Evolutionary conservation across 116 monocot genomes (phyloP).

Genomic region (Phalaenopsis hybrid): DNA sequence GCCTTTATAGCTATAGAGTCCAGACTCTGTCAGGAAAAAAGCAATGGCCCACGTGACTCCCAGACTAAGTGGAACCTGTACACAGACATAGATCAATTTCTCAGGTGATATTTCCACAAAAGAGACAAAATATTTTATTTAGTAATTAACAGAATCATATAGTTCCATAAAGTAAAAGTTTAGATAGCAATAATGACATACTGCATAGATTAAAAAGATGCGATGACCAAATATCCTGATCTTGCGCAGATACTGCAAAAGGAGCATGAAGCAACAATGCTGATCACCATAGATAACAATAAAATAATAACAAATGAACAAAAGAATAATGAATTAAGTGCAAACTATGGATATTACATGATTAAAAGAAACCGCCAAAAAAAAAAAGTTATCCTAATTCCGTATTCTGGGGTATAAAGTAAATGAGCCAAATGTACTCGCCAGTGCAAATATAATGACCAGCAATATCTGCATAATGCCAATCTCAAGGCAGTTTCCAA

Average conservation of each 20-base stretch:
- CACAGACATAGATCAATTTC: not conserved
- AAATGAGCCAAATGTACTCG: constrained; percentile 28
- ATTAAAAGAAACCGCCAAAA: not conserved
- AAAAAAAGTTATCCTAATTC: not conserved
- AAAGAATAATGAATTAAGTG: not conserved
- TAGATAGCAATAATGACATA: constrained; percentile 21
- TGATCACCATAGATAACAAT: not conserved
- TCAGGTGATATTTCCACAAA: not conserved
- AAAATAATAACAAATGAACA: not conserved
- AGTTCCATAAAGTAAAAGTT: not conserved
- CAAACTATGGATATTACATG: not conserved
- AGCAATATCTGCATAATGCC: constrained; percentile 80
- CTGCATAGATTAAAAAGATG: constrained; percentile 84
- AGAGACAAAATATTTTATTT: not conserved
- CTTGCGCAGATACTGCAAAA: constrained; percentile 89
- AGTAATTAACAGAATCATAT: not conserved
- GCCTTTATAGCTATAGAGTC: constrained; percentile 74
- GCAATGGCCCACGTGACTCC: constrained; percentile 81
- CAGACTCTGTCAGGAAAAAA: constrained; percentile 77
- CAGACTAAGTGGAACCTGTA: constrained; percentile 81
- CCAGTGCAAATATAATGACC: constrained; percentile 79
- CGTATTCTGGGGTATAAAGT: not conserved
- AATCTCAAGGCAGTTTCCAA: constrained; percentile 82
- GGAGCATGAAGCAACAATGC: constrained; percentile 5
- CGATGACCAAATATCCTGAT: constrained; percentile 85